Base-by-base conservation (phyloP, 306 rosid species). In the Sophora flavescens region DNA sequence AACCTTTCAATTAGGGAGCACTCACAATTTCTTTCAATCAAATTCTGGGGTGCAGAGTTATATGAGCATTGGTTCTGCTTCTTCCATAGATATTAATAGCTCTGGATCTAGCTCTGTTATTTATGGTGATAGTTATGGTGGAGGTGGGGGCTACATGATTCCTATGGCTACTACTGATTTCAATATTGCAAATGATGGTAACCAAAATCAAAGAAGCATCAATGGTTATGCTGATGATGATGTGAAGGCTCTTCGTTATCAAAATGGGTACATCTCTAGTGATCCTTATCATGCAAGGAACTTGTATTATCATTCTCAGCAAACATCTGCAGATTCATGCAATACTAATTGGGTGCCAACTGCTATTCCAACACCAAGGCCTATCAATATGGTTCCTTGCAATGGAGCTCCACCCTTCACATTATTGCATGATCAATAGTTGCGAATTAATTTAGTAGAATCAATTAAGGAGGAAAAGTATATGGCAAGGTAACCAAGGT, bases 301-400 rank as follows among this genome's bases (percentile, higher is more conserved):
- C 82, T 58, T 86, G 81, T 85, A 88, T 63, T 83, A 82, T 78
- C 75, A 69, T 14, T 68, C 85, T 2, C 89, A 58, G 16, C 64
- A 82, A 15, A 74, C 83, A 22, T 67, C 78, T 2, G 42, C 79
- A 18, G 52, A 73, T 0, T n/a, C 67, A 9, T 84, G 85, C 82
- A 85, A 72, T 63, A 87, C 73, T 62, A n/a, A n/a, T n/a, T 89
- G 93, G 93, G 84, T 85, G 18, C 91, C 89, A 12, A 80, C 87
- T 6, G 87, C 88, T 0, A 81, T 86, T 74, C 92, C 89, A 77
- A 76, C 87, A 4, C 72, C 87, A 3, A 78, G 84, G 80, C 48
- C 90, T 1, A 53, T 22, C 57, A 74, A 44, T 70, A 39, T 73
- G 63, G 62, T 81, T 6, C 84, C 75, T 4, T 86, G 87, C 68